A percentile compares a stretch with the other conserved stretches of the same genome.
phyloP scores from a whole-genome alignment of 1,284 basidiomycete species.

The Boletus smithii region DNA sequence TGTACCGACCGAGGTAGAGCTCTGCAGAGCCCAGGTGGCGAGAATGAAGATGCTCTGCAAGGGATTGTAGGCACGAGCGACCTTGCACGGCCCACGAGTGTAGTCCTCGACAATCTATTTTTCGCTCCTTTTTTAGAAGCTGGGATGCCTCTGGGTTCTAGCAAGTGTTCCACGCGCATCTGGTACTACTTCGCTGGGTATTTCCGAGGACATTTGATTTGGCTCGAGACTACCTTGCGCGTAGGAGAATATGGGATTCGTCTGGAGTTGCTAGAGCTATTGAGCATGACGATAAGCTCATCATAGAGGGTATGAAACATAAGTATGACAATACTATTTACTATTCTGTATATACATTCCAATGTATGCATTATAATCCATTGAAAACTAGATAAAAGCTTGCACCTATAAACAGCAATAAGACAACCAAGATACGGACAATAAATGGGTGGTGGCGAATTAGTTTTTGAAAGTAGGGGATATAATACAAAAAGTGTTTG shows the following conservation, averaged over 20 bases:
- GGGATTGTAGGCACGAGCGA: constrained; percentile 46
- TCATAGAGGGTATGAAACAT: not conserved
- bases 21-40: constrained; percentile 72
- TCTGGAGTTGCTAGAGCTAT: not conserved
- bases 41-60: constrained; percentile 74
- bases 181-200: too few species aligned
- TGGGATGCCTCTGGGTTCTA: too few species aligned
- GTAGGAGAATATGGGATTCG: not conserved
- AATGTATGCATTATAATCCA: constrained; percentile 1
- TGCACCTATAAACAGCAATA: not conserved
- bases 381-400: not conserved
- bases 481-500: not conserved
- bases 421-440: too few species aligned
- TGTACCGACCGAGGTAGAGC: constrained; percentile 78
- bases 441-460: too few species aligned
- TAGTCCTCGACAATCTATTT: not conserved
- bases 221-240: too few species aligned
- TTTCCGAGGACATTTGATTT: too few species aligned
- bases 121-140: not conserved
- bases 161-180: not conserved
- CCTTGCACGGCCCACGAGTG: not conserved
- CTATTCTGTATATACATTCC: not conserved
- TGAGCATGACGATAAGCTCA: not conserved
- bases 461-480: too few species aligned
- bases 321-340: not conserved